phyloP scores from a whole-genome alignment of 2,329 filamentous ascomycete genomes.

The Paramyrothecium roridum region DNA sequence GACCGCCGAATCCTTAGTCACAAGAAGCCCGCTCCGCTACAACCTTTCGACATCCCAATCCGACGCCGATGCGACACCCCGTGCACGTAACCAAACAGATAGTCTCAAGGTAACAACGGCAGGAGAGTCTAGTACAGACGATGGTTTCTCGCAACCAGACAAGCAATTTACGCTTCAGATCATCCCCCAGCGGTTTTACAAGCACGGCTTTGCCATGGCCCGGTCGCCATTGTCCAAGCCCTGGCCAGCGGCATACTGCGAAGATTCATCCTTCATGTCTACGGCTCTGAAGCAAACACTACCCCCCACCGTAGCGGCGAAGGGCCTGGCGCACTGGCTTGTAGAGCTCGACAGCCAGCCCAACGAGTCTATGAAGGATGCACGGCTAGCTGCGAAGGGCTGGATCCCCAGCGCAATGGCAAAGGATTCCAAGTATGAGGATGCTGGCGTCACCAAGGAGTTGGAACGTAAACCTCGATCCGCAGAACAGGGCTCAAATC shows the following conservation, averaged over 20 bases:
- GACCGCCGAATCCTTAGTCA: conserved; percentile 36
- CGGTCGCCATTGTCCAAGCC: conserved; percentile 32
- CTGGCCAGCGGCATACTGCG: conserved; percentile 35
- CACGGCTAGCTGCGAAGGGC: conserved; percentile 14
- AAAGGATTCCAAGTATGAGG: not conserved
- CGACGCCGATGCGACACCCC: conserved; percentile 1
- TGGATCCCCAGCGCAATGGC: conserved; percentile 19
- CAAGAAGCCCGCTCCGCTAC: conserved; percentile 45
- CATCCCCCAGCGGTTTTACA: conserved; percentile 32
- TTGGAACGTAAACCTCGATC: too few species aligned
- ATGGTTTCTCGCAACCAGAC: conserved; percentile 8
- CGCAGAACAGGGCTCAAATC: too few species aligned
- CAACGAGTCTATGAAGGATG: conserved; percentile 5
- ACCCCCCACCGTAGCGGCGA: conserved; percentile 31
- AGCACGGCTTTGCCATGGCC: conserved; percentile 33
- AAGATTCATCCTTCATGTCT: conserved; percentile 30
- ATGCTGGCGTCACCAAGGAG: too few species aligned
- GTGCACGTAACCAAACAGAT: too few species aligned
- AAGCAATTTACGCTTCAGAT: conserved; percentile 41
- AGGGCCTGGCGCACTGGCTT: conserved; percentile 42
- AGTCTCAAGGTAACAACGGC: not conserved
- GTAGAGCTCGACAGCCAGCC: conserved; percentile 7
- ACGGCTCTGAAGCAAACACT: conserved; percentile 34
- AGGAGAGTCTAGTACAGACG: not conserved
- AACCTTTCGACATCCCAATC: conserved; percentile 27